Base-by-base conservation (phyloP, 495 filamentous ascomycete genomes). In the Aspergillus olivimuriae region DNA sequence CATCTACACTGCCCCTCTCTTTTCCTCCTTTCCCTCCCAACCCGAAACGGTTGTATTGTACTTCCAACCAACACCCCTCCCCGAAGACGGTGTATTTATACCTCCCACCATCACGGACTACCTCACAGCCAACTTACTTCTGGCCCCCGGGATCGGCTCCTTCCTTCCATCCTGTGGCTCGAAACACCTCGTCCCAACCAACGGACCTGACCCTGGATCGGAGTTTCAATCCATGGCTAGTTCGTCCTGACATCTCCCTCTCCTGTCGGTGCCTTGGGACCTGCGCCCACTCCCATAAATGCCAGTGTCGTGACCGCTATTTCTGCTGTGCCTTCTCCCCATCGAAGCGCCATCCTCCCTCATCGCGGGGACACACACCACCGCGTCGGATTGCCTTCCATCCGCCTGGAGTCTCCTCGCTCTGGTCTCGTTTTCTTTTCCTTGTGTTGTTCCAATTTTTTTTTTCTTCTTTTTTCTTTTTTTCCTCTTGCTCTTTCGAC, bases 251-350 rank as follows among this genome's bases (percentile, higher is more conserved):
- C 34, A 31, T 39, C 20, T 38, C 31, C 34, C 12, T 24, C 24
- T 23, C 19, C 22, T 43, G 41, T 31, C 11, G 34, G 19, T 28
- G n/a, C n/a, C n/a, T n/a, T n/a, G 35, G 6, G 21, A 36, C 17
- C 45, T 39, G 41, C 39, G 34, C 28, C 41, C 31, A 34, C n/a
- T n/a, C n/a, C n/a, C n/a, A 17, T 42, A 22, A 41, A 34, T 48
- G 33, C 23, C 17, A 19, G 31, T 14, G 36, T 43, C 46, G 53
- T 56, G 47, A 53, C 50, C 50, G 49, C 50, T 50, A 50, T 37
- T 37, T 37, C 34, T 10, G 20, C 23, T 42, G 5, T 28, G 5
- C 11, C 11, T 28, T 28, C 11, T 5, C 24, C 11, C 24, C 11
- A 5, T 28, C 24, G 24, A 28, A 5, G 24, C 5, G 24, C 24